Evolutionary conservation across 805 yeast species (phyloP), one percentile per base, ranked within the genome.

Genomic region (Jamesozyma rosinii): DNA sequence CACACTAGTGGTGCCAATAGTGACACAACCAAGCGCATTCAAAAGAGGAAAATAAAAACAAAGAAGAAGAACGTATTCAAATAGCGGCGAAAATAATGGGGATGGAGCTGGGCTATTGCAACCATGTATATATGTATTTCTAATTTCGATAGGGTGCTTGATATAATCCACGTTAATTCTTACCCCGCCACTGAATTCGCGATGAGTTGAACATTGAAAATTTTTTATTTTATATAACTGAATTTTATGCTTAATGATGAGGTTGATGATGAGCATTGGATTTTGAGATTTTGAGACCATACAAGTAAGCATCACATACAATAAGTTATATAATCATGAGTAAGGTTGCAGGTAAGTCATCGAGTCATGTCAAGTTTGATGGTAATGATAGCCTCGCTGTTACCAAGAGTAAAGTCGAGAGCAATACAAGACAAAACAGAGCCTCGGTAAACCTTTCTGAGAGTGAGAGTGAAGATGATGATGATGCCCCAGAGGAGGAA

Each of bases 401-500:
- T 20, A 20, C 11, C n/a, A 35, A 43, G 20, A 35, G 42, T 13
- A 40, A 30, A 35, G 17, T 4, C 9, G 6, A 11, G 14, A 15
- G 5, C 9, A 15, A 17, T 11, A 24, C 29, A 24, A 24, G 11
- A 24, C 29, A 24, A 24, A 24, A 24, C 11, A 11, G 29, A 24
- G 11, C 6, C 6, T 24, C 11, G 10, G 6, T 24, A 24, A 24
- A 11, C 29, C 29, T 24, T 24, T n/a, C n/a, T n/a, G 40, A 39
- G 31, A 40, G 50, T 41, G 45, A 40, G 10, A 43, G 43, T 20
- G 59, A 53, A 13, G 70, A 65, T 45, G 72, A 66, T 45, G 72
- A 66, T 44, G 77, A 71, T 18, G 76, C 78, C 0, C 79, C 79
- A 41, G 77, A 72, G 44, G 78, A 74, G 49, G 76, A 70, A 39